These are phyloP conservation scores for Suhomyces pyralidae DNA, from an alignment of 805 yeast species.

Conservation along the genomic window DNA sequence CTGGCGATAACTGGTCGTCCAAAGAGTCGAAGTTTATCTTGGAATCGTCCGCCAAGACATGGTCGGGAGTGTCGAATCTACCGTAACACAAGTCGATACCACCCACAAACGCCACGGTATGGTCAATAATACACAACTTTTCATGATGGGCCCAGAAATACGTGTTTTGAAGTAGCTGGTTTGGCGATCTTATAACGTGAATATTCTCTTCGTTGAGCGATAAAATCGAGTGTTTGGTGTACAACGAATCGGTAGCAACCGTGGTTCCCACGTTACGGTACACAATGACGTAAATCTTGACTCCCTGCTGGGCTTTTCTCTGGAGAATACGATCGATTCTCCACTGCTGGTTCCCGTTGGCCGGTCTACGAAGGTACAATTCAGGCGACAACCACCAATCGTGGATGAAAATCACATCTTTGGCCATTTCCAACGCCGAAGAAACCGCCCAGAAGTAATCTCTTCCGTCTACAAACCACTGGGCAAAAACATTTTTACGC, in stretches of 20 bases:
- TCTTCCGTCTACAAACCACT: conserved; percentile 95
- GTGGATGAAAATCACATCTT: conserved; percentile 88
- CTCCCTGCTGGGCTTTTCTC: conserved; percentile 91
- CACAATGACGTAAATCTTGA: conserved; percentile 85
- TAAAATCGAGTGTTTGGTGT: conserved; percentile 90
- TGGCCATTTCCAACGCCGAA: conserved; percentile 88
- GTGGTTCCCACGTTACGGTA: conserved; percentile 93
- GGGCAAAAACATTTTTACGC: conserved; percentile 79
- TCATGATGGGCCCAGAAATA: conserved; percentile 99
- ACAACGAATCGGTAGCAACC: conserved; percentile 88
- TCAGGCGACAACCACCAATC: conserved; percentile 99
- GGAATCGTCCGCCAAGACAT: conserved; percentile 77
- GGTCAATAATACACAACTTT: conserved; percentile 81
- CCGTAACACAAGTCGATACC: conserved; percentile 97
- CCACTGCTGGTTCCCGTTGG: conserved; percentile 92
- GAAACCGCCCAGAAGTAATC: conserved; percentile 97
- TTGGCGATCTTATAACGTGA: conserved; percentile 90
- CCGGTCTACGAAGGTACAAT: conserved; percentile 87
- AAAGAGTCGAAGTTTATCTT: conserved; percentile 31
- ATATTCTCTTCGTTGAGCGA: conserved; percentile 78
- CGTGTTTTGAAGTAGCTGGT: conserved; percentile 88
- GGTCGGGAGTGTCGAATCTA: conserved; percentile 95
- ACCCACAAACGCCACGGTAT: conserved; percentile 85
- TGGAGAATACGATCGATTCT: conserved; percentile 85
- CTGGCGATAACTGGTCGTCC: conserved; percentile 32